Conservation (phyloP, 129 eudicot genomes). For the Heracleum sosnowskyi region DNA sequence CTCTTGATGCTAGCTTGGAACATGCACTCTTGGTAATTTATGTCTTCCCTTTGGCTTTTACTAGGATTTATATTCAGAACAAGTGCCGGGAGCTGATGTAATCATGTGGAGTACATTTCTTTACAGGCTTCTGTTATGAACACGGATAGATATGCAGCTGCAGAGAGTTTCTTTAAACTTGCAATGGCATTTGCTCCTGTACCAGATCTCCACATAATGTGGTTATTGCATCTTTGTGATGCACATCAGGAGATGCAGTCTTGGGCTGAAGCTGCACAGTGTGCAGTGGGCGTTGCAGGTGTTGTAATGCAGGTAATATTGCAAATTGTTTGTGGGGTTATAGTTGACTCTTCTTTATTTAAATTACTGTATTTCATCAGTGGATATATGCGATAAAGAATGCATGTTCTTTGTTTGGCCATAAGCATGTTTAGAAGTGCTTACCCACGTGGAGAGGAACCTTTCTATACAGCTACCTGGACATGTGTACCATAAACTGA, state of each 20-base stretch:
- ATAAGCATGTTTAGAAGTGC: not conserved
- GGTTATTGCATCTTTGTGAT: constrained; percentile 93
- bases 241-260: constrained; percentile 99
- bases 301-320: constrained; percentile 90
- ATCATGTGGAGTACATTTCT: constrained; percentile 13
- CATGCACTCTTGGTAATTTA: constrained; percentile 84
- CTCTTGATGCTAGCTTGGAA: constrained; percentile 98
- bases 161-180: constrained; percentile 93
- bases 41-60: not conserved
- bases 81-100: not conserved
- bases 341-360: not conserved
- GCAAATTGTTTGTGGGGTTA: not conserved
- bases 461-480: not conserved
- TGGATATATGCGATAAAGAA: not conserved
- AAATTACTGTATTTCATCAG: not conserved
- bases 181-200: constrained; percentile 99
- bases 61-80: not conserved
- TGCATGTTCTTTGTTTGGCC: not conserved
- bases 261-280: constrained; percentile 99
- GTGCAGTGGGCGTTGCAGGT: constrained; percentile 99
- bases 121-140: constrained; percentile 85
- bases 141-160: constrained; percentile 93
- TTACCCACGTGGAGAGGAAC: not conserved
- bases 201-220: constrained; percentile 99
- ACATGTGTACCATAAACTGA: not conserved